These are phyloP conservation scores for Ogataea sp. DNA, from an alignment of 805 yeast genomes.

Conservation along the genomic window DNA sequence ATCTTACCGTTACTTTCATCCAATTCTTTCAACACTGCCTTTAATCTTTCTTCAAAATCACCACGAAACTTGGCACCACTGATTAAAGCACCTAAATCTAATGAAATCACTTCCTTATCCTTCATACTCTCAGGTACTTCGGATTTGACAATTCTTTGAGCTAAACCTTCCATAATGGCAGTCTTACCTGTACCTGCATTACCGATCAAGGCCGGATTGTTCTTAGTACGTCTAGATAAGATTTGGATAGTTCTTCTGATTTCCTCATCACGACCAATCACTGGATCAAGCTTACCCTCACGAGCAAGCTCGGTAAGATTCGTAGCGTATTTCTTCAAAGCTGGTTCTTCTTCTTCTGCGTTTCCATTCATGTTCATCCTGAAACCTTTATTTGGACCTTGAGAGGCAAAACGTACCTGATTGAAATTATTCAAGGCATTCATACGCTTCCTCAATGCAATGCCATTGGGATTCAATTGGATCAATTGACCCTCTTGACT, in stretches of 20 bases:
- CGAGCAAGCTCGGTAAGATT: conserved; percentile 81
- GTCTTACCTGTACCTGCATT: conserved; percentile 98
- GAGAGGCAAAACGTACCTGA: conserved; percentile 2
- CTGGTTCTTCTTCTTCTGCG: conserved; percentile 49
- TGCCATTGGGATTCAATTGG: too few relatives aligned
- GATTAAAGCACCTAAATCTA: conserved; percentile 83
- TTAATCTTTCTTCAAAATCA: conserved; percentile 88
- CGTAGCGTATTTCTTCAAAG: conserved; percentile 77
- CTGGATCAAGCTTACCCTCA: conserved; percentile 91
- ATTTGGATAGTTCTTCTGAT: conserved; percentile 90
- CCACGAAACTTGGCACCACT: conserved; percentile 96
- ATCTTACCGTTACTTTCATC: conserved; percentile 70
- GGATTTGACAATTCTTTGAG: conserved; percentile 83
- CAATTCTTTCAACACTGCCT: conserved; percentile 73
- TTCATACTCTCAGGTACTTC: conserved; percentile 95
- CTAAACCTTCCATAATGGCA: conserved; percentile 92
- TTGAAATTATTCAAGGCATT: neutral
- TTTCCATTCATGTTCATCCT: conserved; percentile 25
- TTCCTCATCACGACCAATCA: conserved; percentile 94
- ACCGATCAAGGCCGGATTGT: conserved; percentile 92
- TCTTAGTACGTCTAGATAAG: conserved; percentile 84
- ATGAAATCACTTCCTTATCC: conserved; percentile 71
- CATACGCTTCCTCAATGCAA: too few relatives aligned
- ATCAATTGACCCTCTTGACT: too few relatives aligned
- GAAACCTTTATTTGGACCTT: conserved; percentile 4